Evolutionary conservation across 2,329 filamentous ascomycete species (phyloP).

Genomic region (Penicillium paneum): DNA sequence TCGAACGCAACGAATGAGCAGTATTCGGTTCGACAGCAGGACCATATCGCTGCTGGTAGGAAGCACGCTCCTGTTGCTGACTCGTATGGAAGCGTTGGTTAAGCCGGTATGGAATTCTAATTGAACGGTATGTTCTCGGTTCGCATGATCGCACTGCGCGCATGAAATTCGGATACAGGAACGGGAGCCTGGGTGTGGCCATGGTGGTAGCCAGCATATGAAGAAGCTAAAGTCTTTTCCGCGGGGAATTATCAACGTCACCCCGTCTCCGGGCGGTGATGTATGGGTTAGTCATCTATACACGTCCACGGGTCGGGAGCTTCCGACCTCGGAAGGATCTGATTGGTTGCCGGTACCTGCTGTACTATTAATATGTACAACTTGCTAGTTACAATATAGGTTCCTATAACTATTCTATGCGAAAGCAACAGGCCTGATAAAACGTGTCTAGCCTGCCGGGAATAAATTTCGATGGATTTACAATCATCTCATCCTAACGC

Average conservation of each 20-base stretch:
- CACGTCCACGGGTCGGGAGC: neutral
- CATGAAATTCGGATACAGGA: slow-evolving; percentile 67
- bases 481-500: too few relatives aligned
- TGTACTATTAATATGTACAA: too few relatives aligned
- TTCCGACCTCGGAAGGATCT: neutral
- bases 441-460: too few relatives aligned
- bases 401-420: too few relatives aligned
- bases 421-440: too few relatives aligned
- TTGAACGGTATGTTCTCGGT: slow-evolving; percentile 43
- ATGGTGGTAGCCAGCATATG: slow-evolving; percentile 43
- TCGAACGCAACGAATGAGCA: slow-evolving; percentile 37
- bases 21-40: slow-evolving; percentile 44
- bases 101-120: slow-evolving; percentile 36
- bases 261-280: neutral
- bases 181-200: slow-evolving; percentile 61
- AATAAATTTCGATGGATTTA: too few relatives aligned
- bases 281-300: neutral
- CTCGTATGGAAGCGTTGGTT: slow-evolving; percentile 39
- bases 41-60: slow-evolving; percentile 47
- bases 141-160: slow-evolving; percentile 53
- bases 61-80: slow-evolving; percentile 34
- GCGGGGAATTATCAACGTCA: slow-evolving; percentile 12
- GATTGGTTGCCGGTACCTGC: neutral
- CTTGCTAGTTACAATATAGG: too few relatives aligned
- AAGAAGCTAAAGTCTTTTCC: slow-evolving; percentile 20